Conservation (phyloP, 106 monocot genomes). For the Gastrodia elata region DNA sequence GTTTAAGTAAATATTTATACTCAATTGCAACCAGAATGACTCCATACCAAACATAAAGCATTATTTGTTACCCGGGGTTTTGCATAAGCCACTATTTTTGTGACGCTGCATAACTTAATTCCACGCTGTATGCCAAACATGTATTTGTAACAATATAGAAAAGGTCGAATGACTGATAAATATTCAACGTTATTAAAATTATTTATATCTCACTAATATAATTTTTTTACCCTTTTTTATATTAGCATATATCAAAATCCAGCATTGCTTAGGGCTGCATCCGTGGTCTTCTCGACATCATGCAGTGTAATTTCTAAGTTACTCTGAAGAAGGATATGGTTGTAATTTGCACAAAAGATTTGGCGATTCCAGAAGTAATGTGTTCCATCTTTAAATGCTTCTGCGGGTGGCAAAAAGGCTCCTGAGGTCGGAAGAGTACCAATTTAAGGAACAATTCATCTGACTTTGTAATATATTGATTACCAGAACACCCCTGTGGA, state of each 20-base stretch:
- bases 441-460: not conserved
- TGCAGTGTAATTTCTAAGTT: slow-evolving; percentile 40
- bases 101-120: not conserved
- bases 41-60: no score
- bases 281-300: slow-evolving; percentile 35
- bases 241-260: slow-evolving; percentile 50
- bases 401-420: not conserved
- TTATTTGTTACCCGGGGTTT: no score
- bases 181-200: not conserved
- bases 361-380: not conserved
- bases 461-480: slow-evolving; percentile 5
- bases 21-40: no score
- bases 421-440: not conserved
- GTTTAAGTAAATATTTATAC: no score
- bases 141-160: not conserved
- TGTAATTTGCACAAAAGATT: not conserved
- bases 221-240: not conserved
- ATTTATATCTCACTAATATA: not conserved
- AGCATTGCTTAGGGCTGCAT: slow-evolving; percentile 33
- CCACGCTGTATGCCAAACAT: not conserved
- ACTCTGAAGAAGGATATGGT: slow-evolving; percentile 18
- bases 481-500: not conserved
- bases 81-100: not conserved
- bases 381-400: not conserved
- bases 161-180: not conserved